Evolutionary conservation across 371 early-diverging fungal genomes (phyloP).

Genomic region (Umbelopsis sp.): DNA sequence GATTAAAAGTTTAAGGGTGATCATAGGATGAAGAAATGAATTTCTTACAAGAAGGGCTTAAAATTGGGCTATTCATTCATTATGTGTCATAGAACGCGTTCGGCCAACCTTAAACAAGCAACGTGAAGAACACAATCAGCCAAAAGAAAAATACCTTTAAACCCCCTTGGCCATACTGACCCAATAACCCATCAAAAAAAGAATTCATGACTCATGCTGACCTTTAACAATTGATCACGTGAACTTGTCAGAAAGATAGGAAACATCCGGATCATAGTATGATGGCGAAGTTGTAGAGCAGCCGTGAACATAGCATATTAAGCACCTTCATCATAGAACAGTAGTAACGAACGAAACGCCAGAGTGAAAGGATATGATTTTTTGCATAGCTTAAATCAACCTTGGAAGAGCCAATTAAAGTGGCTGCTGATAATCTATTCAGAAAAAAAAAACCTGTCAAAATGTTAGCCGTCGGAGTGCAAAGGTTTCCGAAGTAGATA

Average conservation of each 20-base stretch:
- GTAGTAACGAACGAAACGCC: neutral
- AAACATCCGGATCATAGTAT: neutral
- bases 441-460: conserved; percentile 16
- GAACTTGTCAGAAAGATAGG: conserved; percentile 8
- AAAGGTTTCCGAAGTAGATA: conserved; percentile 16
- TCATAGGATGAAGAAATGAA: no score
- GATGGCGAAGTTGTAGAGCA: neutral
- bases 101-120: no score
- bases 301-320: neutral
- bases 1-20: no score
- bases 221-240: conserved; percentile 3
- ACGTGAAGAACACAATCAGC: no score
- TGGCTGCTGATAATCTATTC: conserved; percentile 17
- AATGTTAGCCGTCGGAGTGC: conserved; percentile 15
- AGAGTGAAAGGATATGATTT: neutral
- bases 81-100: no score
- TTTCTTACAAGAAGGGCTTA: no score
- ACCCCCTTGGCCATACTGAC: neutral
- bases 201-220: conserved; percentile 13
- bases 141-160: no score
- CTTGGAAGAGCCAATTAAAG: neutral
- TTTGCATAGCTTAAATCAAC: no score
- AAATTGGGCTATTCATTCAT: no score
- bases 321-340: neutral
- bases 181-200: neutral